Base-by-base conservation (phyloP, 108 stramenopile genomes). In the Pseudonitzschia delicatissima region DNA sequence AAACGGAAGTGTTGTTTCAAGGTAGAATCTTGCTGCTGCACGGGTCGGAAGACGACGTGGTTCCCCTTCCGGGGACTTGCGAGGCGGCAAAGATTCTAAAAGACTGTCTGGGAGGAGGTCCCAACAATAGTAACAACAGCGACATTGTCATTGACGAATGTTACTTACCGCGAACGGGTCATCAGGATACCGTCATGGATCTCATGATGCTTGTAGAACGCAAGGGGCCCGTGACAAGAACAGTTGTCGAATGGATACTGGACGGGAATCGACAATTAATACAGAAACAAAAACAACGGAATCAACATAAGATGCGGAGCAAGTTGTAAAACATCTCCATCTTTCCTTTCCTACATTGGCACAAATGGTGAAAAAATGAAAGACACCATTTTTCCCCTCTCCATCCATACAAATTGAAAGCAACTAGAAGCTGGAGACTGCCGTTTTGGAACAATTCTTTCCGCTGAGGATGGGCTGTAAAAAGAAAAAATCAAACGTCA, bases 11-110 rank as follows among this genome's bases (percentile, higher is more conserved):
- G 48, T 44, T 23, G 58, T 84, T 28, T 77, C 29, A 85, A 72
- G n/a, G 17, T 34, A 70, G 57, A 0, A 70, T 77, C 4, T 61
- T 87, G 1, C 64, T 93, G 2, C 20, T 93, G n/a, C 92, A 93
- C 74, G 88, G 92, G 44, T 81, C 88, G 32, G 92, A 93, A 66
- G 92, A 93, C 64, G 59, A 80, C 18, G 84, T 83, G 4, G 92
- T 93, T 26, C 92, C 92, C 4, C 88, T 90, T 66, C 90, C 88
- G 7, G 66, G 85, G 32, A 90, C 88, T 13, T 49, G 80, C 8
- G 88, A 93, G 68, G 86, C 86, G 20, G 88, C 85, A 0, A 69
- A 66, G 20, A 64, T 71, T 3, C 52, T 93, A 45, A 64, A 76
- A 33, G 52, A 71, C 40, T 90, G 85, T 57, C 17, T 55, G 32